Conservation (phyloP, 2,329 filamentous ascomycete species). For the Calonectria henricotiae region DNA sequence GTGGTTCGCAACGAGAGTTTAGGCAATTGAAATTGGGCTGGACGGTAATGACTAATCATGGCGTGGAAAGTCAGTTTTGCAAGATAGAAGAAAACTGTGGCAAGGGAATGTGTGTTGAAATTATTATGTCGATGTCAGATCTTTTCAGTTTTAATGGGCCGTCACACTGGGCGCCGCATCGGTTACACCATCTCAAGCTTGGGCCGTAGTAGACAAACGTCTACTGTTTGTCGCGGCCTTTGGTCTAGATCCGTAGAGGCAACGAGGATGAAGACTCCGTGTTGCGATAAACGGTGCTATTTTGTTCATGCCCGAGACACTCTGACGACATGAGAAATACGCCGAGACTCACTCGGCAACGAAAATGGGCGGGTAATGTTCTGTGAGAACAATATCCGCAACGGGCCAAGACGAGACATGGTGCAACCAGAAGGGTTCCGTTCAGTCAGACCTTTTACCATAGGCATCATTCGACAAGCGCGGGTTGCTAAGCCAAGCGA, state of each 20-base stretch:
- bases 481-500: slow-evolving; percentile 17
- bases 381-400: slow-evolving; percentile 36
- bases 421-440: slow-evolving; percentile 66
- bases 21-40: neutral
- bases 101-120: slow-evolving; percentile 7
- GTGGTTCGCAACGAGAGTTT: neutral
- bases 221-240: slow-evolving; percentile 73
- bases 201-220: slow-evolving; percentile 27
- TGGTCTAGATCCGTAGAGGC: slow-evolving; percentile 68
- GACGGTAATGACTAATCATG: slow-evolving; percentile 22
- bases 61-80: slow-evolving; percentile 12
- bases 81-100: slow-evolving; percentile 25
- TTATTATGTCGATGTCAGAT: slow-evolving; percentile 71
- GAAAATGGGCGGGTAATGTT: slow-evolving; percentile 38
- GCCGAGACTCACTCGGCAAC: slow-evolving; percentile 32
- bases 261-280: slow-evolving; percentile 68
- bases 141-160: slow-evolving; percentile 80
- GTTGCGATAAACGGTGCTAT: slow-evolving; percentile 60
- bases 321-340: slow-evolving; percentile 41
- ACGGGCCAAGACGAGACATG: slow-evolving; percentile 46
- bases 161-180: slow-evolving; percentile 68
- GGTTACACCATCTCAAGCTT: slow-evolving; percentile 62
- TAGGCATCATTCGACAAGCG: slow-evolving; percentile 67
- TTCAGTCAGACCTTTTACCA: slow-evolving; percentile 79
- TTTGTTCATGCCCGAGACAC: slow-evolving; percentile 41